These are phyloP conservation scores for Cerrena zonata DNA, from an alignment of 1,284 basidiomycete species.

Conservation along the genomic window DNA sequence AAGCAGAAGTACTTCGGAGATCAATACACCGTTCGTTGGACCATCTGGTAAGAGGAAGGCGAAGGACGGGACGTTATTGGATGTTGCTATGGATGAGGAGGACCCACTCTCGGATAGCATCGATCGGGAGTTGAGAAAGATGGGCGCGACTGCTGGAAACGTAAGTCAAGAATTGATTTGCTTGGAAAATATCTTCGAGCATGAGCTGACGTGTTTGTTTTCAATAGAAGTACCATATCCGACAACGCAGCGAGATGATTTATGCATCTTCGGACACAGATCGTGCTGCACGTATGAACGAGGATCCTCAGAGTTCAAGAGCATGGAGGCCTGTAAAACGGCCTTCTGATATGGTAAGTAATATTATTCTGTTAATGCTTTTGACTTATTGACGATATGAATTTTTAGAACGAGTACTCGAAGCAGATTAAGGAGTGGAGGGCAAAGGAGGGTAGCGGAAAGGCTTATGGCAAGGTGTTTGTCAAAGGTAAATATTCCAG, in stretches of 20 bases:
- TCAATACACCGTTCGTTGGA: slow-evolving; percentile 34
- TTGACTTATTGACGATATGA: too few species aligned
- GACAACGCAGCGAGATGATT: slow-evolving; percentile 69
- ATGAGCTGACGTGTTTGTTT: too few species aligned
- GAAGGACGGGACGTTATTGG: slow-evolving; percentile 32
- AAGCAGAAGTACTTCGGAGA: slow-evolving; percentile 71
- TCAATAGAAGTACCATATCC: slow-evolving; percentile 59
- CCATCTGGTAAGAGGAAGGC: slow-evolving; percentile 25
- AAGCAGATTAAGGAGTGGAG: slow-evolving; percentile 81
- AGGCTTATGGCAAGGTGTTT: slow-evolving; percentile 87
- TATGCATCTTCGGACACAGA: slow-evolving; percentile 73
- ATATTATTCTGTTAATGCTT: neutral
- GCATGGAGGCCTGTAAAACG: slow-evolving; percentile 86
- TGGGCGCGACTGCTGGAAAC: slow-evolving; percentile 40
- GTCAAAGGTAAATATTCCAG: slow-evolving; percentile 77
- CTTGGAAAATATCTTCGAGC: too few species aligned
- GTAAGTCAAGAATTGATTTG: too few species aligned
- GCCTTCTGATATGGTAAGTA: slow-evolving; percentile 85
- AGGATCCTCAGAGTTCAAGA: slow-evolving; percentile 72
- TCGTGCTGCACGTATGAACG: slow-evolving; percentile 59
- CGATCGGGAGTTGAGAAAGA: slow-evolving; percentile 59
- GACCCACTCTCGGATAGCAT: slow-evolving; percentile 60
- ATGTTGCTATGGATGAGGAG: slow-evolving; percentile 40
- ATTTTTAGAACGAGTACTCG: slow-evolving; percentile 81
- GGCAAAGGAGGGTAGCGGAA: slow-evolving; percentile 69